Base-by-base conservation (phyloP, 1,284 basidiomycete species). In the Moniliella sp. region DNA sequence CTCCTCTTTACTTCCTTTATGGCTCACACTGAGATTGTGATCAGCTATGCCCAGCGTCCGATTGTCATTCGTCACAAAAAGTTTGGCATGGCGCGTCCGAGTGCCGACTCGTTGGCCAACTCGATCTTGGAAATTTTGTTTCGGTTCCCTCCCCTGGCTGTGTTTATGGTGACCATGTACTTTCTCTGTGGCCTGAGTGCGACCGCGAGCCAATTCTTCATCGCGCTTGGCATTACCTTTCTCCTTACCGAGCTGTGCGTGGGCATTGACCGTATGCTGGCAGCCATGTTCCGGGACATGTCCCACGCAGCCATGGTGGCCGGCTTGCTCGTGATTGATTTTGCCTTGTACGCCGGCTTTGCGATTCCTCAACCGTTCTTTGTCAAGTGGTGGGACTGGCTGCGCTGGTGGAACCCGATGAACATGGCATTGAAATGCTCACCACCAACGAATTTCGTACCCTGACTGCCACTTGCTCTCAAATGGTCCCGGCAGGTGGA, bases 1-100 rank as follows among this genome's bases (percentile, higher is more conserved):
- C 28, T 49, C 13, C 45, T 51, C 7, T 69, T 62, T 53, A 66
- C 65, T 34, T 61, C 65, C 4, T 52, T 70, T 34, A 62, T 65
- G 21, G 62, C 62, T 15, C 54, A 18, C 25, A 25, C 43, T 18
- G 51, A 54, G 33, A 37, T 55, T 28, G 40, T 45, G 10, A 37
- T 37, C 18, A 38, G 40, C n/a, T 44, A 51, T 26, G 33, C 32
- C 11, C 47, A 54, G 32, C 39, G 52, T 4, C 50, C 50, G 15
- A 46, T 53, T 32, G 37, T 53, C 15, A 49, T 51, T 15, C 46
- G 50, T 1, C 50, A 53, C 11, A 34, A 45, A 2, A 31, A 43
- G 5, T 53, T 53, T 18, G 48, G 41, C 12, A 46, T 52, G 43
- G 23, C 45, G 2, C 49, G 43, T n/a, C 50, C 50, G 0, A 35